These are phyloP conservation scores for Colletotrichum orbiculare DNA, from an alignment of 2,329 filamentous ascomycete genomes.

Conservation along the genomic window DNA sequence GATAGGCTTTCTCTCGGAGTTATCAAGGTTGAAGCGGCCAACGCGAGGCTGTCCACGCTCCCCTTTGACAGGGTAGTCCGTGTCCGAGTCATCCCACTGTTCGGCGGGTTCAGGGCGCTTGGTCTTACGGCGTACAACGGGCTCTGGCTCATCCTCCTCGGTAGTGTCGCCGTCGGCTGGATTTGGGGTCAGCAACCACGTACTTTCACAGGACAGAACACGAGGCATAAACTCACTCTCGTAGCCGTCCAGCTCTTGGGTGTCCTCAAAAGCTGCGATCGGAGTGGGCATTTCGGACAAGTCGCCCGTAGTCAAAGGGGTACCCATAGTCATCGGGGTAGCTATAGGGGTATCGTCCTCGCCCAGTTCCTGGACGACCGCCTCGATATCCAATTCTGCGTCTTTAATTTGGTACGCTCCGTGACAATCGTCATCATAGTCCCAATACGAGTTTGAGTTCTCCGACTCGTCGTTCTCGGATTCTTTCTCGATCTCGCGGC, in stretches of 20 bases:
- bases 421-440: constrained; percentile 64
- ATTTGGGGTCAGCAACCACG: constrained; percentile 34
- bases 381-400: constrained; percentile 56
- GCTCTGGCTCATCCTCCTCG: constrained; percentile 67
- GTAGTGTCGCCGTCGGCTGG: constrained; percentile 71
- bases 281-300: constrained; percentile 43
- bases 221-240: constrained; percentile 62
- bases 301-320: constrained; percentile 46
- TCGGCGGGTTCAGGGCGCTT: constrained; percentile 49
- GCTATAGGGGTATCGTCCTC: constrained; percentile 56
- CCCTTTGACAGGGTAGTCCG: constrained; percentile 59
- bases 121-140: constrained; percentile 59
- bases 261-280: constrained; percentile 47
- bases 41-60: constrained; percentile 64
- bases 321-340: constrained; percentile 50
- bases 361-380: constrained; percentile 49
- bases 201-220: constrained; percentile 4
- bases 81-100: constrained; percentile 57
- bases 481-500: constrained; percentile 78
- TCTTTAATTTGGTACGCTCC: constrained; percentile 55
- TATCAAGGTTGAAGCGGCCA: constrained; percentile 65
- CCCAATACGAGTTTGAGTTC: constrained; percentile 71
- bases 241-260: constrained; percentile 65
- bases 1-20: constrained; percentile 66
- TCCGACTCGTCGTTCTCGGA: constrained; percentile 65